Base-by-base conservation (phyloP, 495 filamentous ascomycete genomes). In the Niebla homalea region DNA sequence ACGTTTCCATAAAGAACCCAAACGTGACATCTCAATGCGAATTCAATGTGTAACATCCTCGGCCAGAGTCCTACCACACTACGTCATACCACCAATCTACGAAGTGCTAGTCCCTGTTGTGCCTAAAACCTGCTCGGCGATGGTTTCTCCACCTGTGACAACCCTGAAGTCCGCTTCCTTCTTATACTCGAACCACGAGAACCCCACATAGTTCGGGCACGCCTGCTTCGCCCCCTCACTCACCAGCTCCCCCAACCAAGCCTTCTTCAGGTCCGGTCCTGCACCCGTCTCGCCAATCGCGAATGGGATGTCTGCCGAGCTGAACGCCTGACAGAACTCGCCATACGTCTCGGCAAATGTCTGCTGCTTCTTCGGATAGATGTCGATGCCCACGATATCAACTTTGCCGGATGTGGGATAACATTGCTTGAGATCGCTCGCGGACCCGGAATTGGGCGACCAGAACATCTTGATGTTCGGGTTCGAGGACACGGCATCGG, bases 171-270 rank as follows among this genome's bases (percentile, higher is more conserved):
- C 51, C 6, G 21, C 37, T 4, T 48, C 56, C 44, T 58, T 58
- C 14, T 49, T n/a, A 40, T 58, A 58, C 35, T 58, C 56, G 32
- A 58, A 55, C 52, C 52, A 58, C 6, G 48, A 52, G 14, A 58
- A 58, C 15, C 56, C 56, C 16, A 55, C 14, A 49, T 55, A 55
- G 15, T 52, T 55, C 49, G 52, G 52, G 49, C 56, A 58, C 38
- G 46, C 47, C 37, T 39, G 42, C 51, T 52, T 52, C 22, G 56
- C 56, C 23, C 38, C 39, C 29, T n/a, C 18, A 25, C 52, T 43
- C 11, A 45, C 41, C 18, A 58, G 43, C 45, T 58, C 43, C 18
- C 52, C 10, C 15, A 55, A 46, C 56, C 56, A 58, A 5, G 25
- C 23, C 1, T 25, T 18, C 35, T 58, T 58, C 12, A 50, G 44